Evolutionary conservation across 2,329 filamentous ascomycete species (phyloP), one percentile per base, ranked within the genome.

Genomic region (Ophiosphaerella herpotricha): DNA sequence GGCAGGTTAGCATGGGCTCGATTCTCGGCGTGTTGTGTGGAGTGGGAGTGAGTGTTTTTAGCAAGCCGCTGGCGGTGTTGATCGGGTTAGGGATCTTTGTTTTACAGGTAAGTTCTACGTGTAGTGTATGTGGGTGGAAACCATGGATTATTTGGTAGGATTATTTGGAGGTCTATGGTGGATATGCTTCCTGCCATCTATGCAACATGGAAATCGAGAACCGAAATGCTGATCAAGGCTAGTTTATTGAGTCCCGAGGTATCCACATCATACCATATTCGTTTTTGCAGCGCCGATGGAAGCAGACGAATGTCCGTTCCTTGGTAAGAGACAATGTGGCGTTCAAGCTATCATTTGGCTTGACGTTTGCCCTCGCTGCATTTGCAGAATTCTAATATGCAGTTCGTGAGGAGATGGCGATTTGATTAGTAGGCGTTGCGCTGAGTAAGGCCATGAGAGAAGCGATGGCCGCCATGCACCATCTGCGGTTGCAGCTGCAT

Each of bases 341-440:
- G 14, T 87, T 89, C 67, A 88, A 87, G 66, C 68, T 86, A 18
- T 85, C 86, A 3, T 91, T 92, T 69, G 84, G 85, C n/a, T 65
- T 84, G 36, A 88, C 88, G 24, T 91, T 91, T 74, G 82, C 86
- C 23, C 73, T 91, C 64, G 87, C 87, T 41, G 84, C 82, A 2
- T 88, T 88, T 78, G 80, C 79, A 63, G 71, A 77, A 43, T 80
- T 87, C 49, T 84, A 60, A 48, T 26, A 9, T 32, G 7, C n/a
- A 13, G 21, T 24, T 11, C 18, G 3, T 26, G 34, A 18, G 23
- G 16, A 40, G 26, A 5, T 12, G 14, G 16, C 21, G 8, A 16
- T 3, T 32, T 18, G 21, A 21, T 56, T 44, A 50, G 42, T 49
- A 52, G 5, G 46, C 33, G 14, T 39, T 41, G 14, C 41, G 31